Conservation (phyloP, 352 stramenopile species). For the Globisporangium takayamanum region DNA sequence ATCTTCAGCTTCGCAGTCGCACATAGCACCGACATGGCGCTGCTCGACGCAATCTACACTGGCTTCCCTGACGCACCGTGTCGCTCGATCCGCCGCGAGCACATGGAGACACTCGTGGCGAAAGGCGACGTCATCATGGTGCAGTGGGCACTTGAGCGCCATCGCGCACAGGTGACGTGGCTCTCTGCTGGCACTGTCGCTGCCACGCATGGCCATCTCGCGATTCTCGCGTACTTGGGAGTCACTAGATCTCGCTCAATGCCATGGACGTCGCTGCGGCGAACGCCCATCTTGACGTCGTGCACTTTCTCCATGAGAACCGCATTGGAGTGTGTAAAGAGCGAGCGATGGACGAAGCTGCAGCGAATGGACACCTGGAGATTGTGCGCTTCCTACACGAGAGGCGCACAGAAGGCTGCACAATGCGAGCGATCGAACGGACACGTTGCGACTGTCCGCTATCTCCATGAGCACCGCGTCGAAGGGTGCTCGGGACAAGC, state of each 20-base stretch:
- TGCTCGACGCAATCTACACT: background rate
- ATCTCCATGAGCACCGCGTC: conserved; percentile 1
- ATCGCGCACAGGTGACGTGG: background rate
- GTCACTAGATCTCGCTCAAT: background rate
- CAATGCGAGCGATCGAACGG: background rate
- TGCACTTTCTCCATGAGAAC: conserved; percentile 1
- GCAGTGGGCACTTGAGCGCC: background rate
- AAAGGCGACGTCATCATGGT: background rate
- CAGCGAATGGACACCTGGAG: background rate
- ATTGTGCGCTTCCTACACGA: conserved; percentile 3
- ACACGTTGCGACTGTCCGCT: background rate
- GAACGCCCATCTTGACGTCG: conserved; percentile 1
- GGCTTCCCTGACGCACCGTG: background rate
- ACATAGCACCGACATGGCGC: background rate
- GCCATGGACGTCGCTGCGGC: conserved; percentile 4
- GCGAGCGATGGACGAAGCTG: conserved; percentile 2
- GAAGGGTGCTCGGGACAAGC: background rate
- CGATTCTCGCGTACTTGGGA: background rate
- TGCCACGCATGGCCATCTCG: background rate
- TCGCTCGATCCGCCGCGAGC: background rate
- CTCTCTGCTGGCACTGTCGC: background rate
- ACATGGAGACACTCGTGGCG: background rate
- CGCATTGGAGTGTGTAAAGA: background rate
- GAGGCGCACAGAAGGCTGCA: conserved; percentile 2
- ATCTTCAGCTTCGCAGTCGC: background rate